Base-by-base conservation (phyloP, 805 yeast species). In the Ogataea pilisensis region DNA sequence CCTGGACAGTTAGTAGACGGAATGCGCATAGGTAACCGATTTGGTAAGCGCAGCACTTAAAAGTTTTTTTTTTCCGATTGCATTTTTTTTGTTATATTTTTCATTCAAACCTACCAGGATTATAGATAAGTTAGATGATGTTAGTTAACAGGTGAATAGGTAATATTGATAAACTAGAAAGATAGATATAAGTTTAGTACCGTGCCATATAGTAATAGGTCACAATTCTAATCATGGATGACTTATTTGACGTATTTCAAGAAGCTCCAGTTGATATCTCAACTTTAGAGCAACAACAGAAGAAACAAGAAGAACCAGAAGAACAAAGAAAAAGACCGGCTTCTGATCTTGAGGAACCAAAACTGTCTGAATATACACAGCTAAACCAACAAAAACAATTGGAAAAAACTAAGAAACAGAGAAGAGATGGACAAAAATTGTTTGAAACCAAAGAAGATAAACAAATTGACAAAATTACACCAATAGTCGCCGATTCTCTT, bases 401-500 rank as follows among this genome's bases (percentile, higher is more conserved):
- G 49, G 49, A 25, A 54, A 55, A 35, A 17, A 16, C 20, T 38
- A 54, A 57, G 61, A 63, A 50, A 44, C 51, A 49, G 43, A 58
- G 50, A 54, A 56, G 39, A 52, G 29, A 40, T 20, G 64, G 67
- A 43, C 64, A 70, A 49, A 47, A 44, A 38, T 35, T 46, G 2
- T 42, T 48, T 34, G 55, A 57, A 35, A 46, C 42, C 31, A 43
- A 44, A 13, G 48, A 44, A 8, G 31, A 41, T 39, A 49, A 31
- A 37, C 72, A 49, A 20, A 34, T 32, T 8, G 46, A 43, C 20
- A 45, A 44, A 24, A 49, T 76, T 14, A 72, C 73, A 26, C 89
- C 95, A 0, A 80, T 87, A 29, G 95, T 88, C 19, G 85, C 91
- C 1, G 96, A 89, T 63, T 72, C 86, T 5, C 77, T 89, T 37